Evolutionary conservation across 495 filamentous ascomycete genomes (phyloP).

Genomic region (Tetracladium setigerum): DNA sequence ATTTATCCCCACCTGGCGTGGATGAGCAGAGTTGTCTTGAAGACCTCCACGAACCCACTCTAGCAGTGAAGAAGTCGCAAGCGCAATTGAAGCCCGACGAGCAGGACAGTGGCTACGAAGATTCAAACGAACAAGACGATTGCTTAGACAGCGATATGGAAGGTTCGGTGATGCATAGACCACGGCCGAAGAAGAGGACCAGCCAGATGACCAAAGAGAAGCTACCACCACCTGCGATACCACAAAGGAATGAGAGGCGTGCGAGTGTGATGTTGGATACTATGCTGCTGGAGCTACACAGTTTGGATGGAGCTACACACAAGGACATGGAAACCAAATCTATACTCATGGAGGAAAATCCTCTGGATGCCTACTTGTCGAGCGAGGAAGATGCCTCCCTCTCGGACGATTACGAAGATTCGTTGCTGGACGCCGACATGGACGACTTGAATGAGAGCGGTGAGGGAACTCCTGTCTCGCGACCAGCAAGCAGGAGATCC

Average conservation of each 20-base stretch:
- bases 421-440: constrained; percentile 13
- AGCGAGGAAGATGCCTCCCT: constrained; percentile 22
- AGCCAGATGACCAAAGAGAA: too few relatives aligned
- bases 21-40: too few relatives aligned
- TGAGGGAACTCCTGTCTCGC: constrained; percentile 1
- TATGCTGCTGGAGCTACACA: constrained; percentile 15
- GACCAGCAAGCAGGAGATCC: constrained; percentile 13
- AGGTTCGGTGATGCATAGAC: constrained; percentile 11
- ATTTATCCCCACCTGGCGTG: too few relatives aligned
- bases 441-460: constrained; percentile 3
- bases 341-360: constrained; percentile 13
- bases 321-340: constrained; percentile 5
- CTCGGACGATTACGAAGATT: constrained; percentile 19
- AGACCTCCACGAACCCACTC: too few relatives aligned
- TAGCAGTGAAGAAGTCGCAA: too few relatives aligned
- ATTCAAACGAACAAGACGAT: constrained; percentile 13
- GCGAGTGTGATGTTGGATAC: constrained; percentile 12
- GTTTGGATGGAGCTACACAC: constrained; percentile 9
- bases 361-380: constrained; percentile 20
- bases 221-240: constrained; percentile 13
- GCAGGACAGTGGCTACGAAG: constrained; percentile 11
- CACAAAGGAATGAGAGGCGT: constrained; percentile 16
- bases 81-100: too few relatives aligned
- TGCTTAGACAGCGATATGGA: constrained; percentile 17
- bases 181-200: constrained; percentile 10